Percentiles rank a stretch among this genome's conserved stretches.
These are phyloP conservation scores for Chlamydomonas sphaeroides DNA, from an alignment of 139 green algal genomes.

Conservation along the genomic window DNA sequence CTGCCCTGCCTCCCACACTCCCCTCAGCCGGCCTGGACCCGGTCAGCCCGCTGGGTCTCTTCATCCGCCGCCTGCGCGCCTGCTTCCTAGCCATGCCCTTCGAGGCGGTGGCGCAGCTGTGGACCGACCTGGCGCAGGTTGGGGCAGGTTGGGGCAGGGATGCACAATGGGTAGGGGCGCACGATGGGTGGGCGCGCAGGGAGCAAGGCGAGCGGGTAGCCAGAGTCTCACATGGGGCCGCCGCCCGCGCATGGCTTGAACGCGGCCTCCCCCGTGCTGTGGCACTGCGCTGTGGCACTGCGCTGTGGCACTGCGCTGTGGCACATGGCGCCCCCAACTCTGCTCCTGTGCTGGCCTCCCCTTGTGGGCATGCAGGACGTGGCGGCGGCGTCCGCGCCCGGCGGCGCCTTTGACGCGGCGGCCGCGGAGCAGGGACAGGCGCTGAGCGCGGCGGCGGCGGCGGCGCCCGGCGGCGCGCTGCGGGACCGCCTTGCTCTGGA, in stretches of 20 bases:
- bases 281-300: no score
- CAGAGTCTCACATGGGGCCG: no score
- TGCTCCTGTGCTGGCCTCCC: no score
- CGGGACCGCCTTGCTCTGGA: slow-evolving; percentile 34
- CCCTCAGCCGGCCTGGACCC: slow-evolving; percentile 37
- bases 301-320: no score
- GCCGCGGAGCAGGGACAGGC: not conserved
- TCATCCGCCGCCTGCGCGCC: slow-evolving; percentile 43
- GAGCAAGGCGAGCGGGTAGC: no score
- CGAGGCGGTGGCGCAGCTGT: slow-evolving; percentile 42
- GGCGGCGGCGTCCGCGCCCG: not conserved
- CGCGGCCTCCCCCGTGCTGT: no score
- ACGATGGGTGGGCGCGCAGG: no score
- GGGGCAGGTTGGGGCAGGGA: no score
- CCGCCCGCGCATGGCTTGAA: no score
- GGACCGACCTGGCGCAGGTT: not conserved
- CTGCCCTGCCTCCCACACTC: not conserved
- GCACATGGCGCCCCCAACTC: no score
- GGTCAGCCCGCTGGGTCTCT: slow-evolving; percentile 47
- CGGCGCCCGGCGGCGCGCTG: slow-evolving; percentile 4
- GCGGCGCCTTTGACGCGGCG: not conserved
- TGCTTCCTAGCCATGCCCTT: slow-evolving; percentile 49
- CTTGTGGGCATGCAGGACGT: no score
- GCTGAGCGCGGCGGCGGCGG: not conserved
- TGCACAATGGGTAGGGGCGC: no score